Percentiles rank a stretch among this genome's conserved stretches.
These are phyloP conservation scores for Coemansia sp. DNA, from an alignment of 192 early-diverging fungal genomes.

Conservation along the genomic window DNA sequence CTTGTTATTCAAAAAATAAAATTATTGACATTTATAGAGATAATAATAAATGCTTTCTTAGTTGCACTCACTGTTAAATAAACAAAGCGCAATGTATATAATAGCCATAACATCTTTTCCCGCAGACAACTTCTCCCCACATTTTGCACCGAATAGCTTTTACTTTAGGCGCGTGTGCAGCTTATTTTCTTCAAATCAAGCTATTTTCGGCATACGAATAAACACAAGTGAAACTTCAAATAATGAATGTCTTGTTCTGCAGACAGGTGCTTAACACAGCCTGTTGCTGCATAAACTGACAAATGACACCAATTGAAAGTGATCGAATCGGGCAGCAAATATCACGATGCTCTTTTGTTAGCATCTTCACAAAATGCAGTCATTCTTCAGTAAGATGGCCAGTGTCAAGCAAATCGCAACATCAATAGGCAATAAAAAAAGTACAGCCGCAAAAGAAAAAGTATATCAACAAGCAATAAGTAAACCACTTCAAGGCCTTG, in stretches of 20 bases:
- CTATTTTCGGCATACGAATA: neutral
- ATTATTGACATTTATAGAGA: neutral
- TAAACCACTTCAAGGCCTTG: neutral
- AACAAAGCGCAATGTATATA: neutral
- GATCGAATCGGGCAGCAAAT: neutral
- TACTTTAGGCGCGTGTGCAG: neutral
- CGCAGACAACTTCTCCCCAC: neutral
- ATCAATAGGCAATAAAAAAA: neutral
- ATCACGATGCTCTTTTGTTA: neutral
- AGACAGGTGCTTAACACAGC: neutral
- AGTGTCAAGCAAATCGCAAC: neutral
- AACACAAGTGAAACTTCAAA: neutral
- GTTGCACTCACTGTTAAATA: neutral
- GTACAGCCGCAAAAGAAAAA: conserved; percentile 1
- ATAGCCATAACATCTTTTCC: too few relatives aligned
- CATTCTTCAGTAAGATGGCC: neutral
- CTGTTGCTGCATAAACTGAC: neutral
- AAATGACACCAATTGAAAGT: neutral
- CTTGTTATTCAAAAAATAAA: neutral
- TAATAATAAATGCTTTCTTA: neutral
- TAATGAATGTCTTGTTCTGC: neutral
- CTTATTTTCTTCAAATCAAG: neutral
- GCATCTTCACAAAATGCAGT: neutral
- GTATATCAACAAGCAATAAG: conserved; percentile 8
- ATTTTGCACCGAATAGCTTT: neutral